These are phyloP conservation scores for Hepatocystis sp. DNA, from an alignment of 169 alveolate genomes.

Conservation along the genomic window DNA sequence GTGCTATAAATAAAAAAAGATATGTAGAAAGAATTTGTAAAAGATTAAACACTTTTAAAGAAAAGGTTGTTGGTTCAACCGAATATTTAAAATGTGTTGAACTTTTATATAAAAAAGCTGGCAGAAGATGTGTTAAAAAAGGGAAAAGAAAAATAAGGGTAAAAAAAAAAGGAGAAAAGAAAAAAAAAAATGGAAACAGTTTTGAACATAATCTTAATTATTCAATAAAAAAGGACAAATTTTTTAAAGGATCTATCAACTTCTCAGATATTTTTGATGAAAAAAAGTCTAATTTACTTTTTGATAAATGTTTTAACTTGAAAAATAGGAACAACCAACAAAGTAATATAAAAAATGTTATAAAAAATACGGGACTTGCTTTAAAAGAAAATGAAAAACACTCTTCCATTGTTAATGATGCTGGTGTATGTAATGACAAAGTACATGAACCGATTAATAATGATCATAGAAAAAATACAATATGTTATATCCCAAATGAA, in stretches of 20 bases:
- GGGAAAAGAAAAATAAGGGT: slow-evolving; percentile 3
- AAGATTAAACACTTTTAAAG: slow-evolving; percentile 18
- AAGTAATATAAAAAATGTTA: neutral
- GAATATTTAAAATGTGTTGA: slow-evolving; percentile 50
- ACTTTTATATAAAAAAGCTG: slow-evolving; percentile 38
- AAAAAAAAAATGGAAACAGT: neutral
- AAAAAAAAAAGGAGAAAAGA: neutral
- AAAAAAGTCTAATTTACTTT: slow-evolving; percentile 14
- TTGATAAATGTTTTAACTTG: slow-evolving; percentile 20
- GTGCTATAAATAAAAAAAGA: slow-evolving; percentile 13
- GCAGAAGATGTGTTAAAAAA: slow-evolving; percentile 20
- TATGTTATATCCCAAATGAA: too few relatives aligned
- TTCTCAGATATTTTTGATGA: slow-evolving; percentile 21
- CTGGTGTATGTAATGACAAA: too few relatives aligned
- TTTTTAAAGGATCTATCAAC: slow-evolving; percentile 30
- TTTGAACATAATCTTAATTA: neutral
- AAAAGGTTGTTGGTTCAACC: slow-evolving; percentile 14
- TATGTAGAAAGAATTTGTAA: slow-evolving; percentile 34
- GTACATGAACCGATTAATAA: too few relatives aligned
- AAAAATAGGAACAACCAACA: neutral
- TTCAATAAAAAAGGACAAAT: slow-evolving; percentile 3
- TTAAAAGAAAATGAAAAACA: too few relatives aligned
- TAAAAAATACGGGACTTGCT: too few relatives aligned
- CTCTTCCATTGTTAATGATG: too few relatives aligned
- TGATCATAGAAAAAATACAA: too few relatives aligned